phyloP scores from a whole-genome alignment of 192 early-diverging fungal species.

The Chytriomyces confervae region DNA sequence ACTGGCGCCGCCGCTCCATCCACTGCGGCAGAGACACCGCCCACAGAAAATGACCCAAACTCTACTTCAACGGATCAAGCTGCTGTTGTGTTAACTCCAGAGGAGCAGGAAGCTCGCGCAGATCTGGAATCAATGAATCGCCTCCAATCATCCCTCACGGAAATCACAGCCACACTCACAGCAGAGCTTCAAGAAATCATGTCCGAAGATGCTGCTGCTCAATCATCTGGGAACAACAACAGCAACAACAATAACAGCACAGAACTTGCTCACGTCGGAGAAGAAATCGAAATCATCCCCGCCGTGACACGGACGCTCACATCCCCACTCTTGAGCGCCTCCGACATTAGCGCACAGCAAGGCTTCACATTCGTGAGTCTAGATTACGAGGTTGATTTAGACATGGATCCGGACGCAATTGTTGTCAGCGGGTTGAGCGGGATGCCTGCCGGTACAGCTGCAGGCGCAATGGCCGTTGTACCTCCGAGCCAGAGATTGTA shows the following conservation, averaged over 20 bases:
- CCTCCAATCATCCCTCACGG: neutral
- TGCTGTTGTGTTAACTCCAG: neutral
- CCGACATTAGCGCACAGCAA: neutral
- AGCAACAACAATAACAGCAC: neutral
- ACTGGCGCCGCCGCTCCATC: neutral
- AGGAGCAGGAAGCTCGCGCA: neutral
- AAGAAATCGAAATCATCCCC: constrained; percentile 36
- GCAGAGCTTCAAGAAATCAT: neutral
- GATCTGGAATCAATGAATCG: neutral
- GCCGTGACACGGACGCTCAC: constrained; percentile 27
- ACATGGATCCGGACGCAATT: constrained; percentile 13
- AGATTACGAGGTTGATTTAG: constrained; percentile 38
- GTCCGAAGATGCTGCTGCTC: too few species aligned
- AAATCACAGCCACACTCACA: neutral
- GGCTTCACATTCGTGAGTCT: constrained; percentile 42
- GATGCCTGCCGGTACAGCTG: neutral
- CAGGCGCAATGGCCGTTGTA: constrained; percentile 9
- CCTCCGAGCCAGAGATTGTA: neutral
- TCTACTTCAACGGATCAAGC: neutral
- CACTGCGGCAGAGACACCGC: neutral
- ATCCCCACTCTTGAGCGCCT: constrained; percentile 17
- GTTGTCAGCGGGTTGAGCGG: constrained; percentile 1
- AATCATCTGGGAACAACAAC: too few species aligned
- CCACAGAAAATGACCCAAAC: neutral
- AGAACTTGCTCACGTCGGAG: constrained; percentile 12